Evolutionary conservation across 108 stramenopile species (phyloP).

Genomic region (Chaetoceros muelleri): DNA sequence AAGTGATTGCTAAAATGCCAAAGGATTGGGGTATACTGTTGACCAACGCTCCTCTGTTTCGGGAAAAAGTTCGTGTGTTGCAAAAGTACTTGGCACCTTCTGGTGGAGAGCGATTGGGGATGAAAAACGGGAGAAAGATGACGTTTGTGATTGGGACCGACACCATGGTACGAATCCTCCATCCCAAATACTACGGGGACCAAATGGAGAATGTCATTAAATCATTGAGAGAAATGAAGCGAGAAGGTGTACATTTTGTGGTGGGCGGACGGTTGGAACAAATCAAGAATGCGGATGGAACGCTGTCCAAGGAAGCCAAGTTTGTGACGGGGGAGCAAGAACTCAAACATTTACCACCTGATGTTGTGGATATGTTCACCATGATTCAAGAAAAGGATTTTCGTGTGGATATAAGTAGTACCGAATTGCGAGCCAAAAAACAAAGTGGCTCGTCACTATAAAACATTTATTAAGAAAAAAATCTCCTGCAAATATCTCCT

Average conservation of each 20-base stretch:
- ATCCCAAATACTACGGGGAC: slow-evolving; percentile 81
- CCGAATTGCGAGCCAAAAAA: slow-evolving; percentile 43
- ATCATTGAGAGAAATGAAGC: slow-evolving; percentile 43
- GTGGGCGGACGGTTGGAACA: slow-evolving; percentile 70
- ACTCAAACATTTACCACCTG: slow-evolving; percentile 32
- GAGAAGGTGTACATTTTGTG: slow-evolving; percentile 52
- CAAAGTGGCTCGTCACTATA: too few species aligned
- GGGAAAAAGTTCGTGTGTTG: slow-evolving; percentile 38
- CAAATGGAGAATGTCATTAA: slow-evolving; percentile 28
- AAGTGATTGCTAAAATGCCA: too few species aligned
- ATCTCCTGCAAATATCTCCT: too few species aligned
- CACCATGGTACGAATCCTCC: slow-evolving; percentile 72
- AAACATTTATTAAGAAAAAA: too few species aligned
- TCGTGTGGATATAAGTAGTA: slow-evolving; percentile 66
- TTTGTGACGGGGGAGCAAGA: slow-evolving; percentile 67
- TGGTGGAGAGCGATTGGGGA: neutral
- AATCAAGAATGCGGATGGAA: slow-evolving; percentile 11
- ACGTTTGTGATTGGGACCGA: slow-evolving; percentile 83
- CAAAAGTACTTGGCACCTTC: slow-evolving; percentile 10
- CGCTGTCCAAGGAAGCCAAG: neutral
- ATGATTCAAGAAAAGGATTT: slow-evolving; percentile 59
- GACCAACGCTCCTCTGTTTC: slow-evolving; percentile 69
- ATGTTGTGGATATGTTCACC: slow-evolving; percentile 52
- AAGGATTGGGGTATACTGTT: slow-evolving; percentile 69
- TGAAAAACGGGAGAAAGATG: slow-evolving; percentile 17